Percentiles rank a stretch among this genome's conserved stretches.
phyloP scores from a whole-genome alignment of 106 monocot species.

The Iris macrosiphon region DNA sequence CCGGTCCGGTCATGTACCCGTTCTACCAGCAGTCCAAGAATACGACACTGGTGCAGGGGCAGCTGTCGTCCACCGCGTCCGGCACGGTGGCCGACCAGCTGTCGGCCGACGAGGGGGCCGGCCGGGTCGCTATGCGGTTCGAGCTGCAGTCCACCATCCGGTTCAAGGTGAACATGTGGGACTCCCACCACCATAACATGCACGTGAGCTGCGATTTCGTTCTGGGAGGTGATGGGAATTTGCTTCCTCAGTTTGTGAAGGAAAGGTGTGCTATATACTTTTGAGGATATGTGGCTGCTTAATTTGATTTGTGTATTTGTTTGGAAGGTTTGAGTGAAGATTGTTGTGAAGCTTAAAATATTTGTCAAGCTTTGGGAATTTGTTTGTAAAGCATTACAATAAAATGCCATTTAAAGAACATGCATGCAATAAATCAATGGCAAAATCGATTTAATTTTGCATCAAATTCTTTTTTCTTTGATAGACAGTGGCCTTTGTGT shows the following conservation, averaged over 20 bases:
- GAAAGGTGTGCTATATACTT: conserved; percentile 42
- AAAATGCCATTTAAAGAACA: too few relatives aligned
- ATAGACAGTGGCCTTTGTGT: too few relatives aligned
- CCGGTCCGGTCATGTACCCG: background rate
- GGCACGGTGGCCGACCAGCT: background rate
- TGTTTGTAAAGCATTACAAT: too few relatives aligned
- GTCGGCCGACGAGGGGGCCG: background rate
- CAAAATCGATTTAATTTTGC: too few relatives aligned
- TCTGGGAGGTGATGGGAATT: conserved; percentile 29
- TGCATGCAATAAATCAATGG: too few relatives aligned
- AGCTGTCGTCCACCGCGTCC: background rate
- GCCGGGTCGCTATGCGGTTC: background rate
- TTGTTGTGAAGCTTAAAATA: too few relatives aligned
- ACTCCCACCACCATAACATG: conserved; percentile 5
- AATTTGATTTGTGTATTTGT: too few relatives aligned
- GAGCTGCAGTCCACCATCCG: conserved; percentile 5
- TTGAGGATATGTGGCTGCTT: background rate
- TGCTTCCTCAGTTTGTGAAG: conserved; percentile 21
- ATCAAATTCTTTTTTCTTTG: too few relatives aligned
- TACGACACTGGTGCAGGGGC: background rate
- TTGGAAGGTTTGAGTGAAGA: too few relatives aligned
- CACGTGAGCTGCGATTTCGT: conserved; percentile 39
- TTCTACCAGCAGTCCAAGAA: conserved; percentile 23
- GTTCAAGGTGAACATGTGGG: conserved; percentile 14
- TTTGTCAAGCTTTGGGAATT: too few relatives aligned